Conservation (phyloP, 352 stramenopile species). For the Globisporangium cystogenes region DNA sequence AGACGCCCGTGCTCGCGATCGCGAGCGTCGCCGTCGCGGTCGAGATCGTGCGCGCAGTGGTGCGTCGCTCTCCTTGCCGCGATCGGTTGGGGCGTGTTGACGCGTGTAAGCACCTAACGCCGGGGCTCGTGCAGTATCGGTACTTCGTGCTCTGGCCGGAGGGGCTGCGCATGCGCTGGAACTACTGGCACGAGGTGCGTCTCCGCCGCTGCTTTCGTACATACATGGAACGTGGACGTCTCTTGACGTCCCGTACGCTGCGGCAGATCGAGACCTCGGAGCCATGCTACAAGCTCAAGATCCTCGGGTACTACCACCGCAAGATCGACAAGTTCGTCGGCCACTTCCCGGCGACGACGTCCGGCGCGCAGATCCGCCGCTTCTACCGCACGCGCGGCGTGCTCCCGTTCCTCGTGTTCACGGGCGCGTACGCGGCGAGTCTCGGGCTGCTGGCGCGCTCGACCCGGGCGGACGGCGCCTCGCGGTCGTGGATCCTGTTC, state of each 20-base stretch:
- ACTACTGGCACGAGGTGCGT: conserved; percentile 66
- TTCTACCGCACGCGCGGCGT: conserved; percentile 47
- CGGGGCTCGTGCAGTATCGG: conserved; percentile 46
- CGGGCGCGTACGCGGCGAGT: conserved; percentile 26
- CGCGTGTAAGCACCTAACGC: too few relatives aligned
- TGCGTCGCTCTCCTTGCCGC: too few relatives aligned
- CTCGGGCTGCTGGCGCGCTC: conserved; percentile 35
- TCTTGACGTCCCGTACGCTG: too few relatives aligned
- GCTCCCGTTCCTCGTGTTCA: conserved; percentile 43
- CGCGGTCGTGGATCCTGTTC: conserved; percentile 52
- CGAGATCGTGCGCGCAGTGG: conserved; percentile 42
- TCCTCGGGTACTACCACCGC: conserved; percentile 79
- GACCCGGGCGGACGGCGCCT: conserved; percentile 22
- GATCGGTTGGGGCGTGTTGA: too few relatives aligned
- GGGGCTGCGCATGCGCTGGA: conserved; percentile 55
- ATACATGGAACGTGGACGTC: too few relatives aligned
- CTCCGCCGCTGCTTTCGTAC: background rate
- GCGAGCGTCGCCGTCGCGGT: conserved; percentile 42
- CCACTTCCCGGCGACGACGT: conserved; percentile 43
- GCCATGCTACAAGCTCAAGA: conserved; percentile 72
- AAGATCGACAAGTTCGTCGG: conserved; percentile 75
- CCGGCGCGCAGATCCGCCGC: conserved; percentile 33
- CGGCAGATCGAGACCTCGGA: conserved; percentile 71
- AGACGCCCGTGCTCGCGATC: conserved; percentile 59
- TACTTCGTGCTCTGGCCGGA: conserved; percentile 71